Evolutionary conservation across 1,139 yeast genomes (phyloP).

Genomic region (Debaryomyces nepalensis): DNA sequence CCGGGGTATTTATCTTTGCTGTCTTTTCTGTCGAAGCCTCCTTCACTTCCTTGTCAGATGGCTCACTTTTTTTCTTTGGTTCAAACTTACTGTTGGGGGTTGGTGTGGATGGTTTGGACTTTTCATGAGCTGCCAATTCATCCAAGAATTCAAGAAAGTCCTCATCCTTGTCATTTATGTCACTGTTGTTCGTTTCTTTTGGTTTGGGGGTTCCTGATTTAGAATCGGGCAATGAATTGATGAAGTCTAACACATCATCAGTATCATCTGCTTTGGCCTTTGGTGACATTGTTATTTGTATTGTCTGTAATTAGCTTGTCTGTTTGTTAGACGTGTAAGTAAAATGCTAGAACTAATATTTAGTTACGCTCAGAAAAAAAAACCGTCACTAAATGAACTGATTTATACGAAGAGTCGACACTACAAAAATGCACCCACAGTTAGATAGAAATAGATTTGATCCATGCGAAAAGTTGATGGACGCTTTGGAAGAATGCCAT

Average conservation of each 20-base stretch:
- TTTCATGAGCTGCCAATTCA: conserved; percentile 64
- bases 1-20: too few species aligned
- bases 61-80: conserved; percentile 30
- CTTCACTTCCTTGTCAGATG: conserved; percentile 9
- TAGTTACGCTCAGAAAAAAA: not conserved
- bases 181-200: conserved; percentile 21
- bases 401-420: not conserved
- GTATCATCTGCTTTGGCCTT: conserved; percentile 38
- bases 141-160: conserved; percentile 89
- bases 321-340: not conserved
- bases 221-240: conserved; percentile 84
- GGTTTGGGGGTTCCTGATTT: conserved; percentile 45
- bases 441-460: conserved; percentile 50
- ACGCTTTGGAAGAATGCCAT: conserved; percentile 91
- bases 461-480: conserved; percentile 78
- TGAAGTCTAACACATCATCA: conserved; percentile 87
- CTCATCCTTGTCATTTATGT: conserved; percentile 53
- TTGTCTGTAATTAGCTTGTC: conserved; percentile 6
- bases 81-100: conserved; percentile 26
- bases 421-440: conserved; percentile 48
- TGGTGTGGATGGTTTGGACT: conserved; percentile 27
- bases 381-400: not conserved
- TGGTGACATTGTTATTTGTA: conserved; percentile 16
- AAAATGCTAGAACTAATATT: not conserved
- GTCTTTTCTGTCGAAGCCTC: conserved; percentile 12